Evolutionary conservation across 1,284 basidiomycete species (phyloP).

Genomic region (Austroboletus novae-zelandiae): DNA sequence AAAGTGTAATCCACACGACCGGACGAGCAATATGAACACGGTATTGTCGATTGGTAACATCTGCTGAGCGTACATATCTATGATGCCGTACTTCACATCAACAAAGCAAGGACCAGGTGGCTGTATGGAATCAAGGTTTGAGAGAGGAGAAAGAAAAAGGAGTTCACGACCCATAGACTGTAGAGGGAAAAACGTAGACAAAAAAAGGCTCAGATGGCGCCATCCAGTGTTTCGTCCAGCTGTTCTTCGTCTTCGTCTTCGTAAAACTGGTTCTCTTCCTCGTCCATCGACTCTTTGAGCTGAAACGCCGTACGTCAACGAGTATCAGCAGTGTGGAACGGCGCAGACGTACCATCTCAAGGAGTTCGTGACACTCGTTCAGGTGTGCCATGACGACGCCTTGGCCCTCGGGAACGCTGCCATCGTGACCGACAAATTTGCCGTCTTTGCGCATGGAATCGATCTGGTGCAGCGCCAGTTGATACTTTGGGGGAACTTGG

Average conservation of each 20-base stretch:
- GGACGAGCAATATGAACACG: no score
- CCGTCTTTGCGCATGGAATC: constrained; percentile 92
- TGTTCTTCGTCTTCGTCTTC: constrained; percentile 46
- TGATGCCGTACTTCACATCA: no score
- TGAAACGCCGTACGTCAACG: constrained; percentile 26
- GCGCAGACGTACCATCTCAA: constrained; percentile 70
- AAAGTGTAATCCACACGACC: no score
- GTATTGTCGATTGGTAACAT: no score
- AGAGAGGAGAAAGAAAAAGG: no score
- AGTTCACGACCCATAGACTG: no score
- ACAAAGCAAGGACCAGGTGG: no score
- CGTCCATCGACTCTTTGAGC: constrained; percentile 80
- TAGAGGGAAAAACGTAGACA: no score
- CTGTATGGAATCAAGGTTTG: no score
- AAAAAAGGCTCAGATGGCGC: constrained; percentile 11
- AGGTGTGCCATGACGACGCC: constrained; percentile 96
- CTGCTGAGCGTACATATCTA: no score
- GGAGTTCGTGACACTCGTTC: constrained; percentile 93
- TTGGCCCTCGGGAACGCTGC: constrained; percentile 91
- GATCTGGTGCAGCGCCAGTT: constrained; percentile 94
- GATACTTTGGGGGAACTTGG: constrained; percentile 59
- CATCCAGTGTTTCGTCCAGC: constrained; percentile 12
- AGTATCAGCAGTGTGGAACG: neutral
- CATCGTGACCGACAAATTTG: constrained; percentile 84
- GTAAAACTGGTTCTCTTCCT: constrained; percentile 51